Base-by-base conservation (phyloP, 176 grass and related monocot species). In the Rhynchospora tenuis region DNA sequence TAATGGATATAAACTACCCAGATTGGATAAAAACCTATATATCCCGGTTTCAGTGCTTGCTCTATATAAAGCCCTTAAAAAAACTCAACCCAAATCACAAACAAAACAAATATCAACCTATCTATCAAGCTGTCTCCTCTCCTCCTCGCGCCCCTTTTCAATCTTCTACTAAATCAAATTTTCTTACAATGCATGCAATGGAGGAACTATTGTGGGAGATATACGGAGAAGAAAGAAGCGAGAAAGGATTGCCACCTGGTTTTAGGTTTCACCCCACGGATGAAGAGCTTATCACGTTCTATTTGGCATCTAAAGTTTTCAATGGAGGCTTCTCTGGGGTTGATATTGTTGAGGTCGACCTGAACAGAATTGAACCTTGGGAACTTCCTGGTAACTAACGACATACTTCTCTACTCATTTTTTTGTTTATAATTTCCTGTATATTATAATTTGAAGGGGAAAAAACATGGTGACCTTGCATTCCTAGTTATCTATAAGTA, bases 211-310 rank as follows among this genome's bases (percentile, higher is more conserved):
- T 90, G 74, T 95, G 91, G 93, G 96, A 95, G 47, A 81, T 99
- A 24, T 73, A 91, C 2, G 91, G 86, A 5, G 95, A 94, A 14
- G 93, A 98, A 79, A 83, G 84, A 69, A 76, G 64, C 17, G 95
- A 95, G 89, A 88, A 95, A 84, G 96, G 93, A 2, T 84, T 99
- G 0, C 96, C 96, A 11, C 96, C 96, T 0, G 96, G 96, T 16
- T 99, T 95, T 82, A 90, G 96, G 56, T 99, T 99, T 84, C 93
- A 99, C 84, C 96, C 96, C 1, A 99, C 96, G 17, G 96, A 99
- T 69, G 96, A 99, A 84, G 96, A 99, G 70, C 93, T 99, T 5
- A 83, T 95, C 7, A 99, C 93, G 74, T 99, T 95, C 87, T 99
- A 99, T 88, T 86, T 99, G 1, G 93, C 89, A 0, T 85, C 93